phyloP scores from a whole-genome alignment of 106 monocot species.

The Dendrobium chrysotoxum region DNA sequence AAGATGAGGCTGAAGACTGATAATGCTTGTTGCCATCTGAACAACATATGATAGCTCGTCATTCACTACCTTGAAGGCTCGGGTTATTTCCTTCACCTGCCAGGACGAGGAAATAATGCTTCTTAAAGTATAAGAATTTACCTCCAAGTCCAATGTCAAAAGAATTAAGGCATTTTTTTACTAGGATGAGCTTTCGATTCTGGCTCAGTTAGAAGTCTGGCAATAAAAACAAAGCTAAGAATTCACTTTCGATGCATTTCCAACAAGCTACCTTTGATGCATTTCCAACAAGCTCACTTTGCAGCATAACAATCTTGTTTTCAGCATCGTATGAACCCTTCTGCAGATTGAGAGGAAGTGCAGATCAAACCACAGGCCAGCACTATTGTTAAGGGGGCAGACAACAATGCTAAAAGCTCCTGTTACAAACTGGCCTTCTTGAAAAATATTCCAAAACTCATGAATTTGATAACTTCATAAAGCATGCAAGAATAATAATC shows the following conservation, averaged over 20 bases:
- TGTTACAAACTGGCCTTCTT: no score
- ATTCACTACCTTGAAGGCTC: constrained; percentile 40
- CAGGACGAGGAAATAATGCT: no score
- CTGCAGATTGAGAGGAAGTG: constrained; percentile 30
- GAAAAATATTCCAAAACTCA: not conserved
- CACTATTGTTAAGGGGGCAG: not conserved
- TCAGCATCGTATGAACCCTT: constrained; percentile 71
- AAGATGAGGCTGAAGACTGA: constrained; percentile 70
- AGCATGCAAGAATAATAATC: no score
- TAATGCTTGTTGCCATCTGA: constrained; percentile 72
- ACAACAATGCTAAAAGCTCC: no score
- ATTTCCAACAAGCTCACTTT: constrained; percentile 83
- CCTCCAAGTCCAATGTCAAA: not conserved
- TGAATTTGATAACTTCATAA: no score
- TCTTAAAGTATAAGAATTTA: no score
- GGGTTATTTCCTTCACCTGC: constrained; percentile 70
- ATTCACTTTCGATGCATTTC: no score
- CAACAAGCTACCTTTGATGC: constrained; percentile 69
- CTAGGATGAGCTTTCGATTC: no score
- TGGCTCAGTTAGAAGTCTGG: no score
- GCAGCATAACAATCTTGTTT: constrained; percentile 45
- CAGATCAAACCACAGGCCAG: not conserved
- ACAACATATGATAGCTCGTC: constrained; percentile 69
- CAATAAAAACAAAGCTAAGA: no score
- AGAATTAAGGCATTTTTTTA: not conserved